Evolutionary conservation across 257 asterid species (phyloP).

Genomic region (Salvia rosmarinus): DNA sequence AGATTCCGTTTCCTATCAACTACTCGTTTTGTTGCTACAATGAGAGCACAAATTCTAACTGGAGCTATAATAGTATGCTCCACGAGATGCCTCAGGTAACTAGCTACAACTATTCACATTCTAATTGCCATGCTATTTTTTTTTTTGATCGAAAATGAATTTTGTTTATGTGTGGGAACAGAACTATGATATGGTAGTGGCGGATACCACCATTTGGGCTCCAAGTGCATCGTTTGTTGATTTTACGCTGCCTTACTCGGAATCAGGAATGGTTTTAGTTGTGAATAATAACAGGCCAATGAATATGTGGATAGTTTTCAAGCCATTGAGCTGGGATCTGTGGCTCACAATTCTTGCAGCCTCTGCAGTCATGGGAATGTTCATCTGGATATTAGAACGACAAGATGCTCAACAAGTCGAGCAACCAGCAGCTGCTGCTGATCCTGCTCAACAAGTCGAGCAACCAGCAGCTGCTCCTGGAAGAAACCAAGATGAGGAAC

Average conservation of each 20-base stretch:
- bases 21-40: conserved; percentile 29
- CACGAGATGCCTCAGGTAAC: conserved; percentile 39
- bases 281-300: conserved; percentile 39
- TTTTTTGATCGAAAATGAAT: too few relatives aligned
- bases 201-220: conserved; percentile 55
- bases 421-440: too few relatives aligned
- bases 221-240: conserved; percentile 45
- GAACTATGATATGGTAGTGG: conserved; percentile 27
- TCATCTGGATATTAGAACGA: conserved; percentile 42
- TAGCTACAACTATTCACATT: not conserved
- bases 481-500: not conserved
- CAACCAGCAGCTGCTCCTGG: not conserved
- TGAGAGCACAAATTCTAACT: not conserved
- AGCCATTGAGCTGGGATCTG: conserved; percentile 56
- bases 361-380: conserved; percentile 39
- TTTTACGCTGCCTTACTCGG: conserved; percentile 33
- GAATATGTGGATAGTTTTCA: conserved; percentile 48
- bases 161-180: not conserved
- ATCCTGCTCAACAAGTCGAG: too few relatives aligned
- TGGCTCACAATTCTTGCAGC: conserved; percentile 45
- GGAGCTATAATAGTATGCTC: conserved; percentile 43
- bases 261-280: not conserved
- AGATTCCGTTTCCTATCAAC: conserved; percentile 29
- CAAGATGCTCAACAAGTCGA: too few relatives aligned
- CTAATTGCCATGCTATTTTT: too few relatives aligned